A percentile compares a stretch with the other conserved stretches of the same genome.
Conservation (phyloP, 2,329 filamentous ascomycete genomes). For the Xylariaceae sp. region DNA sequence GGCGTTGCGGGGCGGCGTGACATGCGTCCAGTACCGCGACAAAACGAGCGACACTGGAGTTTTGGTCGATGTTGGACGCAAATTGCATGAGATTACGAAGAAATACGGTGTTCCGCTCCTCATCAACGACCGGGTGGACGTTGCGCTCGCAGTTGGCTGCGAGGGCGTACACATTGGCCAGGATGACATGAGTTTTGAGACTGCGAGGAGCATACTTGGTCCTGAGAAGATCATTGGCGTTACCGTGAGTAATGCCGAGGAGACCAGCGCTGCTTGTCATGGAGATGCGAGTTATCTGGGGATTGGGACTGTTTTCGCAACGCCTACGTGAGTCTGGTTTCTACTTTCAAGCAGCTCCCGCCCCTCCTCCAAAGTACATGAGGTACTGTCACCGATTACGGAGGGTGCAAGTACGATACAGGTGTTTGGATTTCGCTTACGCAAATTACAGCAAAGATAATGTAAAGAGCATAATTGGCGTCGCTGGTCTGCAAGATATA, state of each 20-base stretch:
- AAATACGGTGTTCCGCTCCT: slow-evolving; percentile 71
- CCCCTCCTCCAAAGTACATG: background rate
- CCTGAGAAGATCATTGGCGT: slow-evolving; percentile 80
- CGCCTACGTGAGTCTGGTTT: slow-evolving; percentile 58
- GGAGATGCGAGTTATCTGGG: slow-evolving; percentile 87
- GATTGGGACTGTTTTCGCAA: slow-evolving; percentile 85
- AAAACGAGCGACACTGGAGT: slow-evolving; percentile 73
- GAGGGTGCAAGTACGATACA: no score
- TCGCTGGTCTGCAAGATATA: slow-evolving; percentile 65
- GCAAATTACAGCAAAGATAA: slow-evolving; percentile 65
- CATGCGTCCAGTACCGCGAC: slow-evolving; percentile 85
- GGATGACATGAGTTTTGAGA: slow-evolving; percentile 73
- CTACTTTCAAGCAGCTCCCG: slow-evolving; percentile 9
- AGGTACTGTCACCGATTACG: background rate
- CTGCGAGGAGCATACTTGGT: slow-evolving; percentile 71
- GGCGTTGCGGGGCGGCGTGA: slow-evolving; percentile 75
- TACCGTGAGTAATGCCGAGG: slow-evolving; percentile 69
- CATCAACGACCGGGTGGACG: slow-evolving; percentile 90
- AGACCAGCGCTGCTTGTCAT: slow-evolving; percentile 68
- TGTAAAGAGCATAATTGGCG: slow-evolving; percentile 76
- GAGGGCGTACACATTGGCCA: slow-evolving; percentile 95
- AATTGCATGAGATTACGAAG: slow-evolving; percentile 67
- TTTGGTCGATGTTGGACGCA: slow-evolving; percentile 66
- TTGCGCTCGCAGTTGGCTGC: slow-evolving; percentile 77
- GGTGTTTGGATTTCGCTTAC: background rate